Percentiles rank a stretch among this genome's conserved stretches.
phyloP scores from a whole-genome alignment of 2,329 filamentous ascomycete species.

The Acrocalymma vagum region DNA sequence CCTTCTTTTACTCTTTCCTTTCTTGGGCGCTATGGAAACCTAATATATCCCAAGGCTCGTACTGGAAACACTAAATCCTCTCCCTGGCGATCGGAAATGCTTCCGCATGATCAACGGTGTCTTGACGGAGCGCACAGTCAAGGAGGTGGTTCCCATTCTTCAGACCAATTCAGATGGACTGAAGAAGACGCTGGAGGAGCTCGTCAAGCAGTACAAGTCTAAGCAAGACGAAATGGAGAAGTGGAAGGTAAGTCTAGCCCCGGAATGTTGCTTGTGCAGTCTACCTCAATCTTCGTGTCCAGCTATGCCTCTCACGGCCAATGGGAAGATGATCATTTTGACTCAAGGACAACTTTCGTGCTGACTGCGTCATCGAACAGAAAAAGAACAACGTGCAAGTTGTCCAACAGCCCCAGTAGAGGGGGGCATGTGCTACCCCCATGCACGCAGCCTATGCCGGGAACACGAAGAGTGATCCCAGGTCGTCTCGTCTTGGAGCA shows the following conservation, averaged over 20 bases:
- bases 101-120: constrained; percentile 99
- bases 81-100: constrained; percentile 88
- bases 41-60: constrained; percentile 74
- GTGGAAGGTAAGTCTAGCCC: constrained; percentile 83
- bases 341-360: too few species aligned
- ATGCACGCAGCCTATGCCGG: constrained; percentile 24
- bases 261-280: background rate
- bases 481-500: constrained; percentile 22
- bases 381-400: constrained; percentile 92
- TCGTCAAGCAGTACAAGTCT: constrained; percentile 94
- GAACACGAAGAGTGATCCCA: constrained; percentile 20
- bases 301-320: too few species aligned
- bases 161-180: constrained; percentile 94
- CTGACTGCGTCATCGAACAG: constrained; percentile 55
- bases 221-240: constrained; percentile 96
- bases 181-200: constrained; percentile 91
- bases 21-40: constrained; percentile 10
- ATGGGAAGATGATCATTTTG: too few species aligned
- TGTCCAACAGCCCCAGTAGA: constrained; percentile 71
- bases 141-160: constrained; percentile 89
- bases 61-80: constrained; percentile 85
- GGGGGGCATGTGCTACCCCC: background rate
- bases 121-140: constrained; percentile 89
- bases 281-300: constrained; percentile 2
- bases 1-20: background rate